phyloP scores from a whole-genome alignment of 306 rosid species.

The Prunus salicina region DNA sequence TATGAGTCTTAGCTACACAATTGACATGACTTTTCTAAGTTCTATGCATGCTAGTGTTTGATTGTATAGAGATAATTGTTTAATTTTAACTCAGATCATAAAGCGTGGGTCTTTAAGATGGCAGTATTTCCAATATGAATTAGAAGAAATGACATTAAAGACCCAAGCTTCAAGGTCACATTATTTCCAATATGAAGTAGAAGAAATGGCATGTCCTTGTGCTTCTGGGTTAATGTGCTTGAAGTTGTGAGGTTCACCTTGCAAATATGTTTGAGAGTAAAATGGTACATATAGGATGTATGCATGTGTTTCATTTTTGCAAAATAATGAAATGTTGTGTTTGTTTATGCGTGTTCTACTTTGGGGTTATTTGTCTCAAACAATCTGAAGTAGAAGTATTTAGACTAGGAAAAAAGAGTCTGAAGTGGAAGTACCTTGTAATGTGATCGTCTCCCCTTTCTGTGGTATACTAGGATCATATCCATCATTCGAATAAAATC shows the following conservation, averaged over 20 bases:
- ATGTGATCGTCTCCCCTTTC: not conserved
- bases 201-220: not conserved
- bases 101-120: not conserved
- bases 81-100: not conserved
- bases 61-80: not conserved
- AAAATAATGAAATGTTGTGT: not conserved
- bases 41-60: not conserved
- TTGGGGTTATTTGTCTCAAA: not conserved
- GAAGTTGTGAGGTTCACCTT: not conserved
- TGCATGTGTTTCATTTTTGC: not conserved
- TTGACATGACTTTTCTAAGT: not conserved
- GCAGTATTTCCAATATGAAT: constrained; percentile 5
- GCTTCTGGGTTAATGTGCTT: not conserved
- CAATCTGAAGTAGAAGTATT: not conserved
- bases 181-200: constrained; percentile 9
- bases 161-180: not conserved
- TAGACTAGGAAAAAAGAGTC: not conserved
- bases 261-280: not conserved
- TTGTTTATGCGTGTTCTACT: not conserved
- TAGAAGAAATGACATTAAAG: not conserved
- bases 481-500: not conserved
- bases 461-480: not conserved
- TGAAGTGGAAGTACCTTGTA: not conserved
- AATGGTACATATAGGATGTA: not conserved
- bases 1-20: not conserved